Evolutionary conservation across 345 rosid species (phyloP).

Genomic region (Geranium rotundifolium): DNA sequence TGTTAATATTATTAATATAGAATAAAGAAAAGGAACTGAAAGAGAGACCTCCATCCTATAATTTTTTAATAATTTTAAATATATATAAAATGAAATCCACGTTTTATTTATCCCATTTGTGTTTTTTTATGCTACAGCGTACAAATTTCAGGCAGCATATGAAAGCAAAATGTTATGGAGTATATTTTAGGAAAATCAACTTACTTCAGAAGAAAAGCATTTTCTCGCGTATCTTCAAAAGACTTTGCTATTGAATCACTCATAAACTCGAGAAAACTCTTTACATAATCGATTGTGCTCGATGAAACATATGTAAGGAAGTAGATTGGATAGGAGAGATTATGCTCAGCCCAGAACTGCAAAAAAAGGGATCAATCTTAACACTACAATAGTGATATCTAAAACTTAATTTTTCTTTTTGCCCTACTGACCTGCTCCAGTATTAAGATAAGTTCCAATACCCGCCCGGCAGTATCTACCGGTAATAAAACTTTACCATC

Average conservation of each 20-base stretch:
- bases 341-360: constrained; percentile 66
- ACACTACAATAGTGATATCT: constrained; percentile 8
- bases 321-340: constrained; percentile 65
- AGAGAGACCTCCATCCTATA: no score
- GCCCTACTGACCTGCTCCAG: constrained; percentile 64
- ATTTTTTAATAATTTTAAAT: no score
- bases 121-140: no score
- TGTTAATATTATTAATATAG: no score
- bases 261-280: constrained; percentile 99
- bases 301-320: constrained; percentile 84
- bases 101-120: no score
- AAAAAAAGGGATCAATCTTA: constrained; percentile 17
- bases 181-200: constrained; percentile 5
- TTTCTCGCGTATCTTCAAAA: constrained; percentile 92
- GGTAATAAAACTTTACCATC: constrained; percentile 93
- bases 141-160: neutral
- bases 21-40: no score
- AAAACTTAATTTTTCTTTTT: neutral
- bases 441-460: constrained; percentile 77
- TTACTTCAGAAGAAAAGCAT: constrained; percentile 89
- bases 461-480: constrained; percentile 85
- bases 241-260: constrained; percentile 94
- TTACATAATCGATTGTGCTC: constrained; percentile 88
- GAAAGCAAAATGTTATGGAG: neutral
- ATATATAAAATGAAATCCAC: no score